These are phyloP conservation scores for Botrytis fragariae DNA, from an alignment of 2,329 filamentous ascomycete species.

Conservation along the genomic window DNA sequence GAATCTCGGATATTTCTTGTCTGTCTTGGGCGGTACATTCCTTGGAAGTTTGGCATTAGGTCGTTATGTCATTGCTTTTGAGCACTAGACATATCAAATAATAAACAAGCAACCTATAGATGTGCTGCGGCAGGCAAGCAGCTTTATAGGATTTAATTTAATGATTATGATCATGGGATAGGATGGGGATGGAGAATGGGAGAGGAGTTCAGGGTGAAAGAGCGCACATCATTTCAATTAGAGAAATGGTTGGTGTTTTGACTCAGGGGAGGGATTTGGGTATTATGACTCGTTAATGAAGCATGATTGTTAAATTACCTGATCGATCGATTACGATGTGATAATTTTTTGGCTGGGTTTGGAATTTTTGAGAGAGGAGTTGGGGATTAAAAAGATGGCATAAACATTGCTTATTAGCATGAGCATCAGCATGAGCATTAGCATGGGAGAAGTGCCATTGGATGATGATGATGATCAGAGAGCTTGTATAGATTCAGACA, in stretches of 20 bases:
- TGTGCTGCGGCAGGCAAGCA: constrained; percentile 21
- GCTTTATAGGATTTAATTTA: constrained; percentile 9
- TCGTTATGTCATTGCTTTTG: constrained; percentile 30
- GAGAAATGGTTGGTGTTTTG: background rate
- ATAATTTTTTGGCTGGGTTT: background rate
- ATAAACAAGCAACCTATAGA: background rate
- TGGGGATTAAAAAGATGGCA: background rate
- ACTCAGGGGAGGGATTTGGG: background rate
- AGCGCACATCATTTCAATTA: background rate
- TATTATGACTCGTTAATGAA: constrained; percentile 13
- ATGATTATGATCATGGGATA: constrained; percentile 4
- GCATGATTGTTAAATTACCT: constrained; percentile 8
- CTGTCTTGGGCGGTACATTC: constrained; percentile 75
- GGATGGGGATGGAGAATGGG: background rate
- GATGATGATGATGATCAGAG: background rate
- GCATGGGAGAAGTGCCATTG: background rate
- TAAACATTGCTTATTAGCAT: background rate
- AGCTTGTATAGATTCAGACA: background rate
- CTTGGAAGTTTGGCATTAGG: constrained; percentile 68
- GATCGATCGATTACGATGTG: background rate
- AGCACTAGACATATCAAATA: constrained; percentile 25
- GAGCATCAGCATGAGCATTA: background rate
- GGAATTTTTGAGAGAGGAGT: background rate
- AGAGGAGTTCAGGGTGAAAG: background rate
- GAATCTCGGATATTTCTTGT: constrained; percentile 82